Conservation (phyloP, 331 rosid genomes). For the Rosa hybrid region DNA sequence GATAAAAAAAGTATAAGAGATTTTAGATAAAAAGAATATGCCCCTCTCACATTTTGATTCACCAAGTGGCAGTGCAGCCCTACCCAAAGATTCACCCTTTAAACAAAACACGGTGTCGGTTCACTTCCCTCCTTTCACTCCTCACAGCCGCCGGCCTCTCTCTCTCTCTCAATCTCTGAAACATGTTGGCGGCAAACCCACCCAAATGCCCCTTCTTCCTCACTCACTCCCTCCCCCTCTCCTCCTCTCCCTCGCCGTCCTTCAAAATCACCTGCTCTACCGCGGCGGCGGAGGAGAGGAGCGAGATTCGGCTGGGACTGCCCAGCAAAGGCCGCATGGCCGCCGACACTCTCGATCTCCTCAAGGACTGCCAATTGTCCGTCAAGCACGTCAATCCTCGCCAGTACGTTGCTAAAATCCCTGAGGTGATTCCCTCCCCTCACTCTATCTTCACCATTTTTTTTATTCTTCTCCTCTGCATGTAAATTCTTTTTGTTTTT, state of each 20-base stretch:
- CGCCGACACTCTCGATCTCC: conserved; percentile 79
- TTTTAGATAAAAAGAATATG: no score
- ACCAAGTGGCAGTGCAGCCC: no score
- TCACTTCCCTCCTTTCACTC: not conserved
- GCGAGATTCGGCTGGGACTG: conserved; percentile 76
- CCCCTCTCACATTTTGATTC: no score
- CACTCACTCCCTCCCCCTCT: not conserved
- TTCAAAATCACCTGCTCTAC: conserved; percentile 9
- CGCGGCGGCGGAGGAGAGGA: conserved; percentile 31
- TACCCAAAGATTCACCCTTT: no score
- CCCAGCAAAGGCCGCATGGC: conserved; percentile 99
- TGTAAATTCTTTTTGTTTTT: not conserved
- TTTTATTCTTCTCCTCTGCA: not conserved
- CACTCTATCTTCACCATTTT: not conserved
- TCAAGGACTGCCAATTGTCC: conserved; percentile 87
- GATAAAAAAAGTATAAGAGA: no score
- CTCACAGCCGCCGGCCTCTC: not conserved
- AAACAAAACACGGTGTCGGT: no score
- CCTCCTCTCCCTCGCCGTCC: not conserved
- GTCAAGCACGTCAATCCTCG: conserved; percentile 90
- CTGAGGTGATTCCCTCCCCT: conserved; percentile 46
- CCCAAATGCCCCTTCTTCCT: conserved; percentile 14
- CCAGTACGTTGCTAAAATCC: conserved; percentile 83
- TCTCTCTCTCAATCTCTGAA: not conserved
- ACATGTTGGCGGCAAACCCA: conserved; percentile 9